phyloP scores from a whole-genome alignment of 441 rosid species.

The Biscutella laevigata region DNA sequence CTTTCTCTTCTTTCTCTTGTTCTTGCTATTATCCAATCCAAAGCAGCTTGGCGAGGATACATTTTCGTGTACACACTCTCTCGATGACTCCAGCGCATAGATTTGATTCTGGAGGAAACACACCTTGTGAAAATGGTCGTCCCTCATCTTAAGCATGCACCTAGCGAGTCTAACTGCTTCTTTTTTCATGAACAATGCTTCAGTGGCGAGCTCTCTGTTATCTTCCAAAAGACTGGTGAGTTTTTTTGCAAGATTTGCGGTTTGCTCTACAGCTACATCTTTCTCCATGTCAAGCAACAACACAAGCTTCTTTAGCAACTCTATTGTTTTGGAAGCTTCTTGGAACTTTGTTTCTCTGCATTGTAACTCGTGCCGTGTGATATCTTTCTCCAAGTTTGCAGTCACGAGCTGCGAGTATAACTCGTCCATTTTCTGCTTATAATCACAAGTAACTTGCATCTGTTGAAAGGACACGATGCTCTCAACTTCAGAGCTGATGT shows the following conservation, averaged over 20 bases:
- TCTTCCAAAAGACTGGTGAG: conserved; percentile 35
- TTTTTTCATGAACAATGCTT: conserved; percentile 38
- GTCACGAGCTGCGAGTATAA: conserved; percentile 36
- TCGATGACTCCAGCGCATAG: conserved; percentile 26
- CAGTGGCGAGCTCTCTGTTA: conserved; percentile 34
- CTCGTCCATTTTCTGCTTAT: conserved; percentile 15
- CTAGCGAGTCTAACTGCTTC: conserved; percentile 45
- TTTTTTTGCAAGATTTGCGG: conserved; percentile 32
- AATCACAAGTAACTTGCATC: conserved; percentile 7
- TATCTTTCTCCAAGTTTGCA: conserved; percentile 40
- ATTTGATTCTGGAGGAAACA: conserved; percentile 25
- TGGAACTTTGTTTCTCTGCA: conserved; percentile 22
- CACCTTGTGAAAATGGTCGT: conserved; percentile 39
- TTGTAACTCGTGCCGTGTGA: conserved; percentile 25
- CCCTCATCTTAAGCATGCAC: conserved; percentile 44
- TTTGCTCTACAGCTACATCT: conserved; percentile 39
- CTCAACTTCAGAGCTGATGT: conserved; percentile 9
- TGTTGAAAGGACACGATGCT: conserved; percentile 14
- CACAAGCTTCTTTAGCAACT: conserved; percentile 44
- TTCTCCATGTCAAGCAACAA: conserved; percentile 59
- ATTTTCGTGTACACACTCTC: conserved; percentile 13
- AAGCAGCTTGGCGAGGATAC: conserved; percentile 7
- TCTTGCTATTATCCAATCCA: conserved; percentile 16
- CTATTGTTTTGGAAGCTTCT: conserved; percentile 41
- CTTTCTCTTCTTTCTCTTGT: conserved; percentile 24